A percentile compares a stretch with the other conserved stretches of the same genome.
Evolutionary conservation across 331 rosid species (phyloP).

Genomic region (Telfairia occidentalis): DNA sequence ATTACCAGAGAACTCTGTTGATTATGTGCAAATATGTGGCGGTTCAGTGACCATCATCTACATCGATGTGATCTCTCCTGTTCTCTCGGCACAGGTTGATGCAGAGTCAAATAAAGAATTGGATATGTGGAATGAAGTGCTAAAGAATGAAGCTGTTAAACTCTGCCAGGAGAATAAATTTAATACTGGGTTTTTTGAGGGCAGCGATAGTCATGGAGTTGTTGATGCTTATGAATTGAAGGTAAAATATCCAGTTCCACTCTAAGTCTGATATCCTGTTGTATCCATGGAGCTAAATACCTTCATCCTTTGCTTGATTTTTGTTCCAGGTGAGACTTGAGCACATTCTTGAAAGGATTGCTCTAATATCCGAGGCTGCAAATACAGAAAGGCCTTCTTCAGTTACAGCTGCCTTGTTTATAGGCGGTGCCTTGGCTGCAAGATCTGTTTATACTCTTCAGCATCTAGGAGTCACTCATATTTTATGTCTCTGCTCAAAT

Average conservation of each 20-base stretch:
- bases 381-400: constrained; percentile 79
- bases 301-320: background rate
- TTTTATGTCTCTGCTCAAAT: constrained; percentile 79
- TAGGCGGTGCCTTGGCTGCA: constrained; percentile 94
- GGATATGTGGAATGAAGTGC: constrained; percentile 97
- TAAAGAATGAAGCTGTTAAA: constrained; percentile 75
- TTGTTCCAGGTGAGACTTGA: constrained; percentile 80
- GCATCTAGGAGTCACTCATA: constrained; percentile 68
- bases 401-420: constrained; percentile 54
- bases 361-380: constrained; percentile 87
- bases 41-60: background rate
- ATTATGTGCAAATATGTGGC: background rate
- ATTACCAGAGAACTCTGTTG: background rate
- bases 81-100: constrained; percentile 39
- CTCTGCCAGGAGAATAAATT: constrained; percentile 92
- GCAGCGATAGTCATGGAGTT: constrained; percentile 61
- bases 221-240: constrained; percentile 89
- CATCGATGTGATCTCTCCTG: background rate
- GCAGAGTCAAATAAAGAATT: constrained; percentile 78
- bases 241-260: constrained; percentile 24
- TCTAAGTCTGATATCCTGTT: background rate
- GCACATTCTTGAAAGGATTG: constrained; percentile 89
- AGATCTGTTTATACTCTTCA: constrained; percentile 82
- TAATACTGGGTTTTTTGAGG: constrained; percentile 84
- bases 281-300: background rate